Conservation (phyloP, 2,329 filamentous ascomycete genomes). For the Pestalotiopsis fici region DNA sequence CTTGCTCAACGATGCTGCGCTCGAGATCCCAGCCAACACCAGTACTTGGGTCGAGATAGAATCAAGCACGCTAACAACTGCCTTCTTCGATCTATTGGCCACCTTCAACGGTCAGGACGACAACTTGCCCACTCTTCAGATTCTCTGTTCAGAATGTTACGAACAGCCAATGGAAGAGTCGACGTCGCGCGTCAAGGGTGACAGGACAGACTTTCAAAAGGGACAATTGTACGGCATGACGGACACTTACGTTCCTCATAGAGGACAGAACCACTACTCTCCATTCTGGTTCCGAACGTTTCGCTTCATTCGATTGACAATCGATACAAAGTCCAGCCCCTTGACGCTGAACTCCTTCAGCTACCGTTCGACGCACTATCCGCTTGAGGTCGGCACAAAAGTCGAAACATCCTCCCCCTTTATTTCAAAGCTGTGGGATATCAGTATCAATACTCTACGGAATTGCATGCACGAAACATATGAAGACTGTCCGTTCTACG, state of each 20-base stretch:
- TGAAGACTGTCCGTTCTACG: conserved; percentile 35
- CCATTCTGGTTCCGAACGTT: conserved; percentile 18
- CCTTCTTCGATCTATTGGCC: conserved; percentile 13
- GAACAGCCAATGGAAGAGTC: conserved; percentile 22
- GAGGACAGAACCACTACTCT: conserved; percentile 12
- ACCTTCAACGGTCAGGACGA: conserved; percentile 12
- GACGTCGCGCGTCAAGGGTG: conserved; percentile 12
- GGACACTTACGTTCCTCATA: conserved; percentile 8
- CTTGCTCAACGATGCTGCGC: conserved; percentile 11
- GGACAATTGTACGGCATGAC: conserved; percentile 12
- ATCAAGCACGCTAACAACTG: conserved; percentile 3
- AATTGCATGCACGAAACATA: conserved; percentile 37
- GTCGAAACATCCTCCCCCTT: conserved; percentile 4
- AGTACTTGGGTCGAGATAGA: conserved; percentile 6
- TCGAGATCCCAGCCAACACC: conserved; percentile 14
- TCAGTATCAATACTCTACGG: conserved; percentile 29
- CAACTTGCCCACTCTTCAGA: conserved; percentile 17
- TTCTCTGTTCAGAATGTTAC: conserved; percentile 34
- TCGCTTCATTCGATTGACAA: conserved; percentile 14
- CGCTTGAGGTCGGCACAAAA: conserved; percentile 3
- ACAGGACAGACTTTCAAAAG: conserved; percentile 12
- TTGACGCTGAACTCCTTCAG: conserved; percentile 8
- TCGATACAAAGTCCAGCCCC: conserved; percentile 6
- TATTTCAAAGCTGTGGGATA: conserved; percentile 26
- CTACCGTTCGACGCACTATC: conserved; percentile 11